Conservation (phyloP, 2,329 filamentous ascomycete genomes). For the Madurella mycetomatis region DNA sequence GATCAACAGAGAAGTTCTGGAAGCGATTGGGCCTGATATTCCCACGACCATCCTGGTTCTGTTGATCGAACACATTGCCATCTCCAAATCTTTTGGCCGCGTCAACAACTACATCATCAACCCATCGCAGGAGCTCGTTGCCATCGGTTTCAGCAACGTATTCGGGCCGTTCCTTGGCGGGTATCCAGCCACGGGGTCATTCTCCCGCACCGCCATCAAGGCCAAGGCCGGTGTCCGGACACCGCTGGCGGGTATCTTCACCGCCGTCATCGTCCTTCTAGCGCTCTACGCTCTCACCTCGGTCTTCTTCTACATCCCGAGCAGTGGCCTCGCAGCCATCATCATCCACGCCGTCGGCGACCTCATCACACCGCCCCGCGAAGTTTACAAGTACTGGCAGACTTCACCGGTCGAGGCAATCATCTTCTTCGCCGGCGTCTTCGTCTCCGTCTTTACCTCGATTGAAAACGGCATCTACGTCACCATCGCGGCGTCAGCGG, state of each 20-base stretch:
- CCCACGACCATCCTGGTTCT: conserved; percentile 87
- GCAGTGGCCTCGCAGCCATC: conserved; percentile 64
- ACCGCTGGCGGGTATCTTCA: conserved; percentile 73
- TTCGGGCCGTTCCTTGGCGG: conserved; percentile 87
- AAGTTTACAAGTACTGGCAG: conserved; percentile 73
- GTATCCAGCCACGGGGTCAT: conserved; percentile 81
- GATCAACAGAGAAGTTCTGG: conserved; percentile 63
- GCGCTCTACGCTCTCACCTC: conserved; percentile 73
- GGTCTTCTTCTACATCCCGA: conserved; percentile 79
- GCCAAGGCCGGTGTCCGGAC: conserved; percentile 79
- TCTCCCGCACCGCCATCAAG: conserved; percentile 71
- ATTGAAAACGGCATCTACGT: conserved; percentile 50
- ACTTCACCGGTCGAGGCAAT: conserved; percentile 68
- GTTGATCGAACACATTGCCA: conserved; percentile 95
- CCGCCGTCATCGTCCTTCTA: conserved; percentile 68
- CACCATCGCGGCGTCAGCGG: conserved; percentile 41
- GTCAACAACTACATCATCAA: conserved; percentile 97
- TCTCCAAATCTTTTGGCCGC: conserved; percentile 96
- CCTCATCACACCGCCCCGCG: conserved; percentile 67
- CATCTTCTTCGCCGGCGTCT: conserved; percentile 70
- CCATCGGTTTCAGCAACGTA: conserved; percentile 87
- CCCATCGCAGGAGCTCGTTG: conserved; percentile 93
- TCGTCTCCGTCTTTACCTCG: conserved; percentile 48
- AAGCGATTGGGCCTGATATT: conserved; percentile 64
- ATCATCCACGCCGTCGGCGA: conserved; percentile 83